phyloP scores from a whole-genome alignment of 2,329 filamentous ascomycete genomes.

The Pezicula rhizophila region DNA sequence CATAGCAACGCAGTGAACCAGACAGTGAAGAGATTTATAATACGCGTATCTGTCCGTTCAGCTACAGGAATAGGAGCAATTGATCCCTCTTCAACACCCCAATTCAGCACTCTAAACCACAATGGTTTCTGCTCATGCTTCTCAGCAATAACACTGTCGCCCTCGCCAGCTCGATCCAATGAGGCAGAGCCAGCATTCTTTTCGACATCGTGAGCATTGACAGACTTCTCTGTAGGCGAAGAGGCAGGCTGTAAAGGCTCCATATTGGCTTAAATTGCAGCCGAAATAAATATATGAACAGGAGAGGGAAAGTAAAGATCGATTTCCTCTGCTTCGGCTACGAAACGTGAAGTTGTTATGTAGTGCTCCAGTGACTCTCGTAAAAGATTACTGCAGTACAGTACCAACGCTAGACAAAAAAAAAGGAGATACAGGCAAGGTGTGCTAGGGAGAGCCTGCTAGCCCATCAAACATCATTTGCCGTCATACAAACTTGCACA shows the following conservation, averaged over 20 bases:
- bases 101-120: constrained; percentile 6
- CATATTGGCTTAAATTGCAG: not conserved
- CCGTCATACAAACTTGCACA: too few species aligned
- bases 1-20: constrained; percentile 54
- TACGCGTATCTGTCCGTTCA: constrained; percentile 45
- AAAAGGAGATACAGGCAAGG: too few species aligned
- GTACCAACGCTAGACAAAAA: too few species aligned
- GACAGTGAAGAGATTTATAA: constrained; percentile 52
- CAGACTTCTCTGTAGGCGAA: not conserved
- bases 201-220: not conserved
- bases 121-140: not conserved
- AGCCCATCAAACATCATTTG: too few species aligned
- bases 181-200: not conserved
- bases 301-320: too few species aligned
- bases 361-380: too few species aligned
- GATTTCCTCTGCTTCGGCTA: too few species aligned
- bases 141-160: not conserved
- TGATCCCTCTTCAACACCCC: constrained; percentile 46
- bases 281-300: too few species aligned
- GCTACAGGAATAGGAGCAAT: constrained; percentile 50
- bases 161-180: not conserved
- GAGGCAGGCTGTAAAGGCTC: not conserved
- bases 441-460: too few species aligned
- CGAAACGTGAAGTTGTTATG: too few species aligned
- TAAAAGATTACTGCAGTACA: too few species aligned